Conservation (phyloP, 2,329 filamentous ascomycete species). For the Arthrobotrys pseudoclavata region DNA sequence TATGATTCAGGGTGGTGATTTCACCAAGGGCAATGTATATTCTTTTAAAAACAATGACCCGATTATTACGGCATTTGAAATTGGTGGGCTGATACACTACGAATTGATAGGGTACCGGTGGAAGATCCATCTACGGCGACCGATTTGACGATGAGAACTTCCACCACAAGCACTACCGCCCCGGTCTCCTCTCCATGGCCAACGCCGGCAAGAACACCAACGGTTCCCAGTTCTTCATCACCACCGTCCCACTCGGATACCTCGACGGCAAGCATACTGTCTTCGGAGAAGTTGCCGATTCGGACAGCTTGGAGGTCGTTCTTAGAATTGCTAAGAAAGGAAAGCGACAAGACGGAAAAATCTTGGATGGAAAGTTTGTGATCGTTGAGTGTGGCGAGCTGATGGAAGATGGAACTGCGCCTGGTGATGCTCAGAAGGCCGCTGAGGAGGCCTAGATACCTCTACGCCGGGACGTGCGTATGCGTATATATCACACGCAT, state of each 20-base stretch:
- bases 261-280: constrained; percentile 86
- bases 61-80: background rate
- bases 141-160: constrained; percentile 98
- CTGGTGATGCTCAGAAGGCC: constrained; percentile 1
- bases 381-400: constrained; percentile 42
- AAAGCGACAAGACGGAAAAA: constrained; percentile 58
- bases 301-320: constrained; percentile 62
- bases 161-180: constrained; percentile 77
- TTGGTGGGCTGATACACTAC: background rate
- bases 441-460: background rate
- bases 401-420: constrained; percentile 12
- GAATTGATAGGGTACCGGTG: constrained; percentile 81
- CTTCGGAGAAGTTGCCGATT: constrained; percentile 79
- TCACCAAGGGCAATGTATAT: constrained; percentile 90
- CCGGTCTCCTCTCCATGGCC: constrained; percentile 91
- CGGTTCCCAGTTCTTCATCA: constrained; percentile 81
- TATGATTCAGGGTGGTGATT: constrained; percentile 97
- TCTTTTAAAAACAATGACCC: background rate
- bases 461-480: background rate
- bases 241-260: constrained; percentile 67
- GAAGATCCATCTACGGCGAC: constrained; percentile 94
- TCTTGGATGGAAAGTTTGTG: constrained; percentile 45
- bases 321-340: constrained; percentile 58
- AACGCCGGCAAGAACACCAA: constrained; percentile 96
- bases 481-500: background rate